Percentiles rank a stretch among this genome's conserved stretches.
phyloP scores from a whole-genome alignment of 2,329 filamentous ascomycete species.

The Fusarium agapanthi region DNA sequence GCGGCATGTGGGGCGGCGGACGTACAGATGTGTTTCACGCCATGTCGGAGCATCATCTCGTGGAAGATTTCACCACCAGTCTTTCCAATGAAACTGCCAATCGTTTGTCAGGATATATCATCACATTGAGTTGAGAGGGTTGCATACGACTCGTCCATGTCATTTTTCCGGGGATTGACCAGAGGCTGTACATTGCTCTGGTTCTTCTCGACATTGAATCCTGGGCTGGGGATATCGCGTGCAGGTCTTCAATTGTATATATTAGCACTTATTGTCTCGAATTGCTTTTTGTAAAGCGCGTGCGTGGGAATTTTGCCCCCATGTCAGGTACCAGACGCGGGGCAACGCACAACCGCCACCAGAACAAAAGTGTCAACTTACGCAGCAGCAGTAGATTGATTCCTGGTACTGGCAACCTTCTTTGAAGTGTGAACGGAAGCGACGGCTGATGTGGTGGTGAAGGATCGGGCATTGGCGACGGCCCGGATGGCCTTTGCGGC shows the following conservation, averaged over 20 bases:
- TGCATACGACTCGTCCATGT: conserved; percentile 84
- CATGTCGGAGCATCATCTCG: conserved; percentile 95
- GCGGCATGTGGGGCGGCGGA: conserved; percentile 41
- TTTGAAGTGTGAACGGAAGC: neutral
- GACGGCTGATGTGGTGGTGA: neutral
- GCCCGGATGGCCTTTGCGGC: neutral
- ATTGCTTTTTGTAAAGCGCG: conserved; percentile 9
- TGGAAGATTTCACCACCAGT: conserved; percentile 97
- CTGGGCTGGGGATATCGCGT: conserved; percentile 69
- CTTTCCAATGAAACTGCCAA: conserved; percentile 69
- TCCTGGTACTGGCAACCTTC: neutral
- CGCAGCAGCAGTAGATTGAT: neutral
- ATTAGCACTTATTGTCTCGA: conserved; percentile 18
- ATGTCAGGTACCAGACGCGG: neutral
- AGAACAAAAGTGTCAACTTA: neutral
- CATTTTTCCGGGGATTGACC: conserved; percentile 64
- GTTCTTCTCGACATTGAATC: conserved; percentile 61
- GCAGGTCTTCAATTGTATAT: conserved; percentile 45
- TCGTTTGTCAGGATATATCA: neutral
- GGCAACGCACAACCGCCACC: neutral
- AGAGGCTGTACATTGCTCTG: conserved; percentile 74
- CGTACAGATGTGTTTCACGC: conserved; percentile 94
- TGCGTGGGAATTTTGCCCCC: neutral
- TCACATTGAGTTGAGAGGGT: neutral
- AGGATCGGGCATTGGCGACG: neutral